Conservation (phyloP, 768 basidiomycete genomes). For the Psilocybe sp. region DNA sequence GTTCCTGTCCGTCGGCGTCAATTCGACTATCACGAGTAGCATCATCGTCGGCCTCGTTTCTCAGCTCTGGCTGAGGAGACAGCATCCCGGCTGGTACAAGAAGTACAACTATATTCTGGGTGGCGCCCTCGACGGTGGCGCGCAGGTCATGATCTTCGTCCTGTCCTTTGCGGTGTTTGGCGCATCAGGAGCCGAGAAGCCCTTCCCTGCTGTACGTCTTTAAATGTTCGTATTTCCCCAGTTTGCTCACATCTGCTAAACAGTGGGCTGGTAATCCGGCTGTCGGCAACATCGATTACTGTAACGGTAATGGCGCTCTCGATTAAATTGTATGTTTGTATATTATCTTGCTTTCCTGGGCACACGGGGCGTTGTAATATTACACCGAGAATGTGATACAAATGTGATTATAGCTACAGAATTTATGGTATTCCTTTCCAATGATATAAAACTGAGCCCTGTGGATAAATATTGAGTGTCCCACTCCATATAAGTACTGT, state of each 20-base stretch:
- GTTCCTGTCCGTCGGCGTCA: conserved; percentile 51
- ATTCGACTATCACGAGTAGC: conserved; percentile 44
- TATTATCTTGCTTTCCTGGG: too few relatives aligned
- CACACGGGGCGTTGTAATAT: too few relatives aligned
- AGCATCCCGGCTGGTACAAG: conserved; percentile 65
- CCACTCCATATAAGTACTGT: background rate
- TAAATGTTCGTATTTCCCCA: background rate
- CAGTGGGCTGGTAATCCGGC: conserved; percentile 57
- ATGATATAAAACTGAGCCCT: conserved; percentile 69
- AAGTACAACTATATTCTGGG: conserved; percentile 67
- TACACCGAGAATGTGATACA: too few relatives aligned
- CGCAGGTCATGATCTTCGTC: conserved; percentile 63
- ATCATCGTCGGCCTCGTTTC: conserved; percentile 55
- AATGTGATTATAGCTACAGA: too few relatives aligned
- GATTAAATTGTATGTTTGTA: conserved; percentile 20
- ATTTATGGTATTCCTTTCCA: conserved; percentile 59
- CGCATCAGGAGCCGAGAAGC: conserved; percentile 44
- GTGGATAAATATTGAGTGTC: background rate
- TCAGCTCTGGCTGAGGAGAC: conserved; percentile 56
- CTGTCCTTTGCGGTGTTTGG: conserved; percentile 66
- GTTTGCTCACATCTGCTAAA: conserved; percentile 2
- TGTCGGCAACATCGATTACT: conserved; percentile 53
- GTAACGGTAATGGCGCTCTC: conserved; percentile 57
- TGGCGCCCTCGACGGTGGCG: conserved; percentile 64
- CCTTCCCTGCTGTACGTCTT: conserved; percentile 44